A percentile compares a stretch with the other conserved stretches of the same genome.
These are phyloP conservation scores for Blastobotrys malaysiensis DNA, from an alignment of 1,139 yeast genomes.

Conservation along the genomic window DNA sequence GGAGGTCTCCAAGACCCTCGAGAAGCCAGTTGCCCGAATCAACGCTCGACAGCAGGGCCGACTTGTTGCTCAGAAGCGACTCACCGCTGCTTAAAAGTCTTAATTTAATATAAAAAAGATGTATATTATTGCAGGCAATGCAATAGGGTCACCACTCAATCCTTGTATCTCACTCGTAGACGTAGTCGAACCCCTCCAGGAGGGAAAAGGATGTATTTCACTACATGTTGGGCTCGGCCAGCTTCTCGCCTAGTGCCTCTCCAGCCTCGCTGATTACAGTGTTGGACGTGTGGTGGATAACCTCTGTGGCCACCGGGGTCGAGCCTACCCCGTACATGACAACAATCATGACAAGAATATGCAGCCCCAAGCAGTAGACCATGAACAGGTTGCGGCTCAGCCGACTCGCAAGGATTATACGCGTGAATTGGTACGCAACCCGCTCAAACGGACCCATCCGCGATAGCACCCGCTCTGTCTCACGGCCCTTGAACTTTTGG, in stretches of 20 bases:
- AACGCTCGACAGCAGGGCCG: slow-evolving; percentile 92
- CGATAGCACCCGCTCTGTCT: slow-evolving; percentile 69
- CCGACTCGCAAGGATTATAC: slow-evolving; percentile 68
- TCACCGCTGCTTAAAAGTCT: slow-evolving; percentile 34
- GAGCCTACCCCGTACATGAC: slow-evolving; percentile 15
- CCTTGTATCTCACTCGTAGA: too few relatives aligned
- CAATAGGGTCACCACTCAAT: too few relatives aligned
- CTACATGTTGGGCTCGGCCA: not conserved
- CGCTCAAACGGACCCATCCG: slow-evolving; percentile 74
- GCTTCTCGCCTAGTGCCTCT: not conserved
- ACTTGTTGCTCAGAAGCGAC: slow-evolving; percentile 77
- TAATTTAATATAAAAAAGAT: slow-evolving; percentile 2
- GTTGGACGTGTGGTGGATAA: not conserved
- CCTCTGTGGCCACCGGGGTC: slow-evolving; percentile 1
- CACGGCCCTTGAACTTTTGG: slow-evolving; percentile 74
- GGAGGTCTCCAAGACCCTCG: slow-evolving; percentile 89
- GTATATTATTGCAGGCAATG: not conserved
- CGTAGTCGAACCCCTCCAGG: too few relatives aligned
- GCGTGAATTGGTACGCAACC: slow-evolving; percentile 66
- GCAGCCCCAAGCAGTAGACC: slow-evolving; percentile 69
- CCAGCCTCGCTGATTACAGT: not conserved
- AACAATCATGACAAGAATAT: slow-evolving; percentile 63
- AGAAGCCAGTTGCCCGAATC: slow-evolving; percentile 68
- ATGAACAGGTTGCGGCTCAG: slow-evolving; percentile 68
- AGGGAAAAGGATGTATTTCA: too few relatives aligned